These are phyloP conservation scores for Entomortierella beljakovae DNA, from an alignment of 192 early-diverging fungal genomes.

Conservation along the genomic window DNA sequence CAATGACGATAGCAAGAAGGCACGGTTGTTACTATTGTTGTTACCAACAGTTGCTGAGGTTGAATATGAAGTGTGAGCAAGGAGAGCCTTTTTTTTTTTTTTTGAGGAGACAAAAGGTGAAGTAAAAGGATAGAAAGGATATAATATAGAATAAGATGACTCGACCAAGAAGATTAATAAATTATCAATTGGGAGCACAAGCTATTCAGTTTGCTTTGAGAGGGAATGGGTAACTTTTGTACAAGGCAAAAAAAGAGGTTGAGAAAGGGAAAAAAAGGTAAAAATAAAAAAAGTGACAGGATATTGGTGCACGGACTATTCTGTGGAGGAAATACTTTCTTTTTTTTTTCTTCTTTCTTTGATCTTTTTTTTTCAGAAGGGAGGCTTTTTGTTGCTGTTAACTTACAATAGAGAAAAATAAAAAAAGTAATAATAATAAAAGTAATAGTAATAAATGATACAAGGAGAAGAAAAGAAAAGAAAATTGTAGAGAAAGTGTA, in stretches of 20 bases:
- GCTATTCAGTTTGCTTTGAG: background rate
- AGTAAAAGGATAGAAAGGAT: constrained; percentile 4
- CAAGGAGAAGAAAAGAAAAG: background rate
- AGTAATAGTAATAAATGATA: too few relatives aligned
- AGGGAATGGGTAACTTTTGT: constrained; percentile 9
- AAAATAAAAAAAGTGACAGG: too few relatives aligned
- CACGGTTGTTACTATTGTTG: background rate
- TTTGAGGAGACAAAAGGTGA: constrained; percentile 19
- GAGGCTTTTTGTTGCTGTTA: constrained; percentile 3
- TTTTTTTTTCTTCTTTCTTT: background rate
- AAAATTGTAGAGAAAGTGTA: background rate
- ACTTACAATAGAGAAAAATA: constrained; percentile 16
- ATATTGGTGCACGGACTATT: background rate
- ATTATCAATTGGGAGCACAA: constrained; percentile 34
- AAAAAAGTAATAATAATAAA: too few relatives aligned
- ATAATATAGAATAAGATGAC: constrained; percentile 20
- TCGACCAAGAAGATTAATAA: constrained; percentile 25
- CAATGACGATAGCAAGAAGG: too few relatives aligned
- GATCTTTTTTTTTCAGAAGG: background rate
- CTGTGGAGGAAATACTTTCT: background rate
- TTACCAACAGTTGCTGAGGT: background rate
- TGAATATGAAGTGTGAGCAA: too few relatives aligned
- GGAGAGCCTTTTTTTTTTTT: too few relatives aligned
- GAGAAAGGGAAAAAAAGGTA: too few relatives aligned
- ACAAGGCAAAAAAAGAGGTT: constrained; percentile 1